These are phyloP conservation scores for Pulveroboletus sp. DNA, from an alignment of 768 basidiomycete species.

Conservation along the genomic window DNA sequence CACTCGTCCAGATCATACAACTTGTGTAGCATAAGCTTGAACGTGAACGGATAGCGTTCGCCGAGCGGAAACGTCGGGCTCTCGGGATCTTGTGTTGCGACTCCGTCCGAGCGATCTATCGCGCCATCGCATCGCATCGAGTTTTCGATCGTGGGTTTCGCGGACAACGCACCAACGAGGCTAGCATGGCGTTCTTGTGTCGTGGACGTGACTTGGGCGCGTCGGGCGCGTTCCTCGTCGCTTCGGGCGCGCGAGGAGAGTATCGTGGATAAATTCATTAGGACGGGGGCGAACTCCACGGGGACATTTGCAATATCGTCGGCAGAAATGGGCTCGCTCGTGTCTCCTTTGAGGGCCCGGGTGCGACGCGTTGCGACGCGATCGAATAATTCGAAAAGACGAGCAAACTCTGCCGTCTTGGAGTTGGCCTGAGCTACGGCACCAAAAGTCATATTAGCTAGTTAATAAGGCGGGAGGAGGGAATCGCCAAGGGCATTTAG, in stretches of 20 bases:
- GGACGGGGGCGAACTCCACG: conserved; percentile 28
- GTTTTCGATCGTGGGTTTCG: not conserved
- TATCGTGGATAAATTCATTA: conserved; percentile 36
- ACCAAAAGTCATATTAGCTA: conserved; percentile 18
- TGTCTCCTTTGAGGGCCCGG: conserved; percentile 20
- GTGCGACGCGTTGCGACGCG: conserved; percentile 45
- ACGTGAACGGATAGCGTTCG: conserved; percentile 52
- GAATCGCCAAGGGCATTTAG: not conserved
- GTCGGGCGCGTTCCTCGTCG: conserved; percentile 17
- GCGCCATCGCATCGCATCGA: not conserved
- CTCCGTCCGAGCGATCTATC: conserved; percentile 14
- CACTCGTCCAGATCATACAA: conserved; percentile 60
- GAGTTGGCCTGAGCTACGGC: conserved; percentile 27
- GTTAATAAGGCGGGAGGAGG: not conserved
- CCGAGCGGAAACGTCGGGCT: conserved; percentile 41
- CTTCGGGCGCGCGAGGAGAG: conserved; percentile 33
- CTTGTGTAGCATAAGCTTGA: conserved; percentile 65
- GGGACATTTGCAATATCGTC: conserved; percentile 32
- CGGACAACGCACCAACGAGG: conserved; percentile 14
- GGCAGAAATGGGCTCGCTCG: conserved; percentile 20
- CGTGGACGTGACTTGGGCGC: not conserved
- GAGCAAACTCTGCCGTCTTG: conserved; percentile 49
- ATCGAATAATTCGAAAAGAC: conserved; percentile 52
- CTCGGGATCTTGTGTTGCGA: conserved; percentile 24
- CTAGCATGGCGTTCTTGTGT: conserved; percentile 23